Evolutionary conservation across 2,329 filamentous ascomycete species (phyloP), one percentile per base, ranked within the genome.

Genomic region (Colletotrichum lupini): DNA sequence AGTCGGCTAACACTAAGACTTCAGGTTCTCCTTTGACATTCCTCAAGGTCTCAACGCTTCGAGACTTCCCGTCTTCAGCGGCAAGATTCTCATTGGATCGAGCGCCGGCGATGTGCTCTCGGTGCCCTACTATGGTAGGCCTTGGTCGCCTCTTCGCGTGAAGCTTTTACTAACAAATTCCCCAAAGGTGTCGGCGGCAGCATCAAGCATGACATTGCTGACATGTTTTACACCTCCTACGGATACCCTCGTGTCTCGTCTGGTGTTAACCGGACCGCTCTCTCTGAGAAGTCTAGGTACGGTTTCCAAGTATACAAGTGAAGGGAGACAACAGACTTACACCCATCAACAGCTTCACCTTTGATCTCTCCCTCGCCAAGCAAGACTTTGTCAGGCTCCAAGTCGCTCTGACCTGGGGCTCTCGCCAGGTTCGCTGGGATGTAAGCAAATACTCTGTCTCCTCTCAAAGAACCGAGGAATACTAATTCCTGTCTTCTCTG

Each of bases 31-130:
- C 75, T 85, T 92, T 32, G 62, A 76, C 52, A 28, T 68, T 1
- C 81, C 81, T 0, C 52, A 67, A 30, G 76, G 78, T 2, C 75
- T 82, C 3, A 77, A 81, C 65, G 55, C 76, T 3, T 73, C 75
- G 8, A 79, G 75, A 37, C 67, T 82, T n/a, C 81, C 80, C 3
- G 75, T 82, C 8, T 82, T 81, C 69, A 79, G 79, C 46, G 81
- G 81, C 32, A 81, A 81, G 74, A 76, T 83, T 24, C 74, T 82
- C 35, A 79, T 82, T 71, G 79, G 76, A 30, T 77, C 78, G 55
- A 76, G 77, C 67, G 81, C 81, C 52, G 79, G 78, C 12, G 80
- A 83, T 49, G 75, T 78, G 11, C 77, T 82, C n/a, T 79, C 77
- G 6, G 76, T 82, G 49, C 81, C 81, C 7, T 82, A 82, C 60